Conservation (phyloP, 2,329 filamentous ascomycete genomes). For the Drechslerella coelobrocha region DNA sequence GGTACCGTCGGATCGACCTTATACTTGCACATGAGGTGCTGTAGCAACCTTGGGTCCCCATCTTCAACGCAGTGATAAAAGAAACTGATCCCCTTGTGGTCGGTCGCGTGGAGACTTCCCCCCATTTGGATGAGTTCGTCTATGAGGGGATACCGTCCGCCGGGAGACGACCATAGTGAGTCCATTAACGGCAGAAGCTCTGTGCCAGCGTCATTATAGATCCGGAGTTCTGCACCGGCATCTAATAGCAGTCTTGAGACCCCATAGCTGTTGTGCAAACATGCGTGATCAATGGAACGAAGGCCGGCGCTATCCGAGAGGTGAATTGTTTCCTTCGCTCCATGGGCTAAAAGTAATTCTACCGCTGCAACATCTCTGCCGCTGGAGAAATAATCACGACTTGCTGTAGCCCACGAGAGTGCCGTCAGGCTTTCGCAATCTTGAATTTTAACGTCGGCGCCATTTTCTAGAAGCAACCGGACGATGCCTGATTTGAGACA, state of each 20-base stretch:
- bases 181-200: conserved; percentile 15
- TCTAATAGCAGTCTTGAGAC: conserved; percentile 1
- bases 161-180: neutral
- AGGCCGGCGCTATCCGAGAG: conserved; percentile 15
- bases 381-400: neutral
- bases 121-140: conserved; percentile 29
- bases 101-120: conserved; percentile 11
- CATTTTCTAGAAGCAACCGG: neutral
- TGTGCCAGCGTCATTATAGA: conserved; percentile 13
- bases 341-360: conserved; percentile 1
- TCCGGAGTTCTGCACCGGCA: conserved; percentile 10
- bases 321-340: conserved; percentile 5
- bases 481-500: neutral
- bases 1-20: conserved; percentile 23
- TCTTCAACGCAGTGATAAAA: neutral
- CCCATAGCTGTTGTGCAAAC: neutral
- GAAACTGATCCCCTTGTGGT: conserved; percentile 11
- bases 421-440: conserved; percentile 14
- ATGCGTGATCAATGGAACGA: conserved; percentile 28
- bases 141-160: neutral
- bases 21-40: neutral
- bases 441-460: conserved; percentile 1
- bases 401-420: neutral
- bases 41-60: neutral
- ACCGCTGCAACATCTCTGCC: neutral